Evolutionary conservation across 805 yeast species (phyloP), one percentile per base, ranked within the genome.

Genomic region (Saccharomycopsis lassenensis): DNA sequence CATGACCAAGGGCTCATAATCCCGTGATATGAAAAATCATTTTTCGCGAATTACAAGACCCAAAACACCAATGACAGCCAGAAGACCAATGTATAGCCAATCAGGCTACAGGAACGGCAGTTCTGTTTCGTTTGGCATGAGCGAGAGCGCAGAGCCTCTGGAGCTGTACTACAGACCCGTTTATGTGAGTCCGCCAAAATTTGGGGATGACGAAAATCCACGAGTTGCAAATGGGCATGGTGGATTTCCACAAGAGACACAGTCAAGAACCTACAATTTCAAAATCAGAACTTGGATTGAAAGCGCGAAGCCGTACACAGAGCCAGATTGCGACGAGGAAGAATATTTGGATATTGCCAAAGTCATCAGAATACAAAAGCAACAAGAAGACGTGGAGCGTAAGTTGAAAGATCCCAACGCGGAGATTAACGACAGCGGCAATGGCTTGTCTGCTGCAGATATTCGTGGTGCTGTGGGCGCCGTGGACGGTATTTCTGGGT

Each of bases 401-500:
- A 43, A 11, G 42, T 33, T 7, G 36, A 37, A 7, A 39, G 37
- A n/a, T n/a, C n/a, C n/a, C n/a, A n/a, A 31, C 43, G 37, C 27
- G 8, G 16, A 22, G 28, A 29, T 18, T 36, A 35, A 8, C 39
- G 46, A 36, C 6, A 47, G 39, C 16, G 39, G 37, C n/a, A 20
- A 25, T 19, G 60, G 59, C 1, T 44, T 60, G 33, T 47, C 58
- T n/a, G 59, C 52, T 35, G 62, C 62, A 2, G 65, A 60, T 46
- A 59, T 60, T 21, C 56, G 61, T 36, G 63, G 62, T 21, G 66
- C 67, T 1, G 65, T 58, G 11, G 63, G 65, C 18, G 67, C 62
- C 19, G 46, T 33, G 24, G 48, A 45, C 19, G 46, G 46, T 12
- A 39, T 42, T 24, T 31, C 43, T 12, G 45, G 45, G 2, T 29